Evolutionary conservation across 2,329 filamentous ascomycete species (phyloP).

Genomic region (Cercospora nicotianae): DNA sequence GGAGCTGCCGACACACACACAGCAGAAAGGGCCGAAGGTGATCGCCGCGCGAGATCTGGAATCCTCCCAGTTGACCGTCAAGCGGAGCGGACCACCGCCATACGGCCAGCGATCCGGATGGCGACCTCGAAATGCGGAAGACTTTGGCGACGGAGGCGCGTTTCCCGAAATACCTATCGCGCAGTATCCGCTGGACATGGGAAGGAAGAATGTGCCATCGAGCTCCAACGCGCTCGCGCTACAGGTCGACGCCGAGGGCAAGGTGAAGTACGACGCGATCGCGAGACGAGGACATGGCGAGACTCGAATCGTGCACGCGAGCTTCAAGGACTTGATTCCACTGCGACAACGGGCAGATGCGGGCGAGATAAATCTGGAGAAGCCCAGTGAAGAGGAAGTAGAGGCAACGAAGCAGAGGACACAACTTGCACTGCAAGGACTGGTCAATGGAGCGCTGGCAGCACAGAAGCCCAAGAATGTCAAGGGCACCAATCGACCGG

Average conservation of each 20-base stretch:
- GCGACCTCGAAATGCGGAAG: conserved; percentile 83
- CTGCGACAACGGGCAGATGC: conserved; percentile 89
- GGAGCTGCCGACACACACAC: conserved; percentile 68
- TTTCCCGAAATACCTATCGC: conserved; percentile 93
- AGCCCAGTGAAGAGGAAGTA: conserved; percentile 82
- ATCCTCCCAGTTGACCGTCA: conserved; percentile 80
- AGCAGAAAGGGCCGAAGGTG: conserved; percentile 78
- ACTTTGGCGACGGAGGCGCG: conserved; percentile 93
- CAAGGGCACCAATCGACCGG: conserved; percentile 73
- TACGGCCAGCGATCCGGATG: conserved; percentile 88
- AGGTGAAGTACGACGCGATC: conserved; percentile 95
- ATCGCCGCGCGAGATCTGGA: conserved; percentile 77
- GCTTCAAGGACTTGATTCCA: conserved; percentile 95
- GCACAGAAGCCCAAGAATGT: conserved; percentile 96
- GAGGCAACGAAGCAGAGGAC: conserved; percentile 82
- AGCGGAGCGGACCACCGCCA: conserved; percentile 78
- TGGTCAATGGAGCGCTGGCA: conserved; percentile 82
- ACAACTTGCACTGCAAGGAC: conserved; percentile 75
- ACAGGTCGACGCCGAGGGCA: conserved; percentile 86
- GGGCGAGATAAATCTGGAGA: conserved; percentile 82
- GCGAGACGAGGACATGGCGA: conserved; percentile 84
- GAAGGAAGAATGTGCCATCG: conserved; percentile 64
- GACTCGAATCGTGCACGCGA: conserved; percentile 83
- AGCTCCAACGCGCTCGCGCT: conserved; percentile 87
- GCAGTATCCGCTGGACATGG: conserved; percentile 96